A percentile compares a stretch with the other conserved stretches of the same genome.
Evolutionary conservation across 257 asterid species (phyloP).

Genomic region (Gentiana dahurica): DNA sequence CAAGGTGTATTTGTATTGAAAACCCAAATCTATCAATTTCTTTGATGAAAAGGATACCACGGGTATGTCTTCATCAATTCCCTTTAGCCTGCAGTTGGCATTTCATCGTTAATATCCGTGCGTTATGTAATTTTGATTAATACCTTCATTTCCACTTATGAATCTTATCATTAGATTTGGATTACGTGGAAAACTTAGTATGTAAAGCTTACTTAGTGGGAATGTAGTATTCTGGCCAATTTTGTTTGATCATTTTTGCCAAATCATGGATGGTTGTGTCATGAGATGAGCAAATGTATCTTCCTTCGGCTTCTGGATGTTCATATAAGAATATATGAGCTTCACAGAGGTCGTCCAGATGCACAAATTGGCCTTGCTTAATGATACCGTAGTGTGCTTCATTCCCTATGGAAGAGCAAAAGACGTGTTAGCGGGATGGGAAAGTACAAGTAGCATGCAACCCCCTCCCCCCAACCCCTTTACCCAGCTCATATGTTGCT

Average conservation of each 20-base stretch:
- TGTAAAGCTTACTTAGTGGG: slow-evolving; percentile 51
- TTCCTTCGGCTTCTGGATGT: slow-evolving; percentile 64
- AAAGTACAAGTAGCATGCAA: neutral
- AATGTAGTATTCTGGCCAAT: slow-evolving; percentile 85
- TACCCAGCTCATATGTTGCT: too few relatives aligned
- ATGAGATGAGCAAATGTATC: slow-evolving; percentile 82
- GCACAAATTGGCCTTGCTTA: slow-evolving; percentile 83
- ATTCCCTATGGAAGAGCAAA: slow-evolving; percentile 33
- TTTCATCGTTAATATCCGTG: neutral
- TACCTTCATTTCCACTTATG: neutral
- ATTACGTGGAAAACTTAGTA: neutral
- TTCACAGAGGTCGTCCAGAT: slow-evolving; percentile 76
- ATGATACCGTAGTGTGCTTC: slow-evolving; percentile 79
- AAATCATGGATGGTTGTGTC: slow-evolving; percentile 63
- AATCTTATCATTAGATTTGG: neutral
- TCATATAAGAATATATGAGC: slow-evolving; percentile 86
- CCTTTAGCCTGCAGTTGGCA: slow-evolving; percentile 50
- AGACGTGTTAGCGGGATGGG: neutral
- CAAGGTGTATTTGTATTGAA: slow-evolving; percentile 56
- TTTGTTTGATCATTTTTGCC: slow-evolving; percentile 47
- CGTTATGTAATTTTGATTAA: too few relatives aligned
- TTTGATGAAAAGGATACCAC: slow-evolving; percentile 65
- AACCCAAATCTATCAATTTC: slow-evolving; percentile 61
- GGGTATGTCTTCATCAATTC: slow-evolving; percentile 59
- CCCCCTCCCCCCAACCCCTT: too few relatives aligned